Evolutionary conservation across 306 rosid genomes (phyloP).

Genomic region (Alnus glutinosa): DNA sequence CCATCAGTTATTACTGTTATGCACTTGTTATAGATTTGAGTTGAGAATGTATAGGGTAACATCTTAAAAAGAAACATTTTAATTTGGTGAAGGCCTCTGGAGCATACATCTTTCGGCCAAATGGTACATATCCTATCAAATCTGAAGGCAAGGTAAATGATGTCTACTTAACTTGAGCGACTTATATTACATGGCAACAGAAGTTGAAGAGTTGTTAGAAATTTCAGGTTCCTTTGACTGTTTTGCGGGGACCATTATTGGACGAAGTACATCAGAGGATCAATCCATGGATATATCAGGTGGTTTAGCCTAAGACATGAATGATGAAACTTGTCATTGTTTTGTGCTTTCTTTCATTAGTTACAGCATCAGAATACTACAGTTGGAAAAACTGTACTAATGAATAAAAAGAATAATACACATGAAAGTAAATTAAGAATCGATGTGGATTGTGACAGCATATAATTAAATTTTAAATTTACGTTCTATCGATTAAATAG

Average conservation of each 20-base stretch:
- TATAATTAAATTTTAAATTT: not conserved
- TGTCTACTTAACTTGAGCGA: constrained; percentile 9
- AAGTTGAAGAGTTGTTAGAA: constrained; percentile 8
- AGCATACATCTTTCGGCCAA: constrained; percentile 60
- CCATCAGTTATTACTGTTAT: no score
- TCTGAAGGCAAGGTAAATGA: constrained; percentile 41
- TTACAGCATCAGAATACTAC: not conserved
- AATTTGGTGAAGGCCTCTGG: constrained; percentile 39
- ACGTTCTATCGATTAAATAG: no score
- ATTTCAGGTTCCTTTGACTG: constrained; percentile 46
- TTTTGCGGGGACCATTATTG: constrained; percentile 48
- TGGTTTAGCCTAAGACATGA: constrained; percentile 10
- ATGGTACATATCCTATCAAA: constrained; percentile 45
- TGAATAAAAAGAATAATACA: not conserved
- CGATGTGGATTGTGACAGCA: not conserved
- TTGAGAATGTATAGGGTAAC: constrained; percentile 3
- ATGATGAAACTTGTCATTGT: not conserved
- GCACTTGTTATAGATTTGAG: not conserved
- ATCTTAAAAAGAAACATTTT: not conserved
- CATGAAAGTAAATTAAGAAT: not conserved
- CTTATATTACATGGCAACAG: constrained; percentile 10
- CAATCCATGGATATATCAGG: constrained; percentile 59
- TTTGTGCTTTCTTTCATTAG: constrained; percentile 6
- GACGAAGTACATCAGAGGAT: constrained; percentile 60
- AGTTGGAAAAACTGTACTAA: not conserved